Conservation (phyloP, 2,329 filamentous ascomycete genomes). For the Chrysoporthe cubensis region DNA sequence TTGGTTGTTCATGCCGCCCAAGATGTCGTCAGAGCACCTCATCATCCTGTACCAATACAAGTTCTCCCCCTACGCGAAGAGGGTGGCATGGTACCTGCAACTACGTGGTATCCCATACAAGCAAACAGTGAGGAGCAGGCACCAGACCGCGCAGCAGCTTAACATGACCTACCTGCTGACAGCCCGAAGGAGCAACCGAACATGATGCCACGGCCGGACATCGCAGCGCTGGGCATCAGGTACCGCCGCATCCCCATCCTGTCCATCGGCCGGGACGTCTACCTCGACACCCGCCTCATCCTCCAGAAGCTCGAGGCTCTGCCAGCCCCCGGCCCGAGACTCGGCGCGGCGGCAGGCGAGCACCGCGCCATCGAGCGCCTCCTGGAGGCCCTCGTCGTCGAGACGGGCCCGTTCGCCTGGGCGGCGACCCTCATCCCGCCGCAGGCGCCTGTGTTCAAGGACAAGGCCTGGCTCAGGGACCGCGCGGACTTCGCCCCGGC, state of each 20-base stretch:
- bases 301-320: constrained; percentile 64
- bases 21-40: constrained; percentile 29
- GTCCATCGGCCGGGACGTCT: constrained; percentile 68
- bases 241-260: constrained; percentile 74
- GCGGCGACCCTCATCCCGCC: constrained; percentile 61
- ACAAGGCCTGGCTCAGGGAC: constrained; percentile 65
- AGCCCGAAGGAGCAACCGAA: constrained; percentile 64
- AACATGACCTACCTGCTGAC: constrained; percentile 12
- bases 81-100: constrained; percentile 69
- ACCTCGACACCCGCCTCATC: constrained; percentile 72
- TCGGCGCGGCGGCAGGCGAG: constrained; percentile 43
- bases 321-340: constrained; percentile 49
- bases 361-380: constrained; percentile 56
- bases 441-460: constrained; percentile 55
- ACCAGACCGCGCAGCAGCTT: constrained; percentile 9
- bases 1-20: background rate
- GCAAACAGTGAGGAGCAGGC: constrained; percentile 62
- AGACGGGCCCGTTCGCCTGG: constrained; percentile 59
- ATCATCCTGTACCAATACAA: constrained; percentile 70
- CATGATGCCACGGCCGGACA: constrained; percentile 68
- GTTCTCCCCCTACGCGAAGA: constrained; percentile 66
- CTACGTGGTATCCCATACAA: constrained; percentile 67
- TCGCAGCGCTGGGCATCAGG: constrained; percentile 61
- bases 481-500: constrained; percentile 43
- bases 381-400: constrained; percentile 59